phyloP scores from a whole-genome alignment of 139 green algal genomes.

The Chlamydomonas sphaeroides region DNA sequence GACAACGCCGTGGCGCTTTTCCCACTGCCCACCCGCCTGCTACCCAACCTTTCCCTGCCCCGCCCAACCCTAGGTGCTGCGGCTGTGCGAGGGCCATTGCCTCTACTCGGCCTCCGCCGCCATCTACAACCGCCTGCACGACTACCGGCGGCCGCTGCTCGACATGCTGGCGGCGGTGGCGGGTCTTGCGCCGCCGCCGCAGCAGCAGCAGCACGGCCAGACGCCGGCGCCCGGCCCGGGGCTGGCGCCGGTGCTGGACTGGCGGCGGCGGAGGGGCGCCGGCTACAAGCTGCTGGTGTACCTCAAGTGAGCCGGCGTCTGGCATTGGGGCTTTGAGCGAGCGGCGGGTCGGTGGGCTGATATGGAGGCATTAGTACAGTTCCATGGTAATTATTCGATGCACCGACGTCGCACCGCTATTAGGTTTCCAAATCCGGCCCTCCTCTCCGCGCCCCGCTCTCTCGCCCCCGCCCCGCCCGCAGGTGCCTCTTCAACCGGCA shows the following conservation, averaged over 20 bases:
- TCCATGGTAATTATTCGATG: no score
- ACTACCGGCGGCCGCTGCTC: conserved; percentile 81
- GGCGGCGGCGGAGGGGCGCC: neutral
- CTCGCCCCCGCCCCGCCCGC: neutral
- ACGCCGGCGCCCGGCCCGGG: neutral
- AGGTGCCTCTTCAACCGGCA: conserved; percentile 34
- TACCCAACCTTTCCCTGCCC: no score
- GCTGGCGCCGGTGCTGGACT: neutral
- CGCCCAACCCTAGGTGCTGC: conserved; percentile 61
- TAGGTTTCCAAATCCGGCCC: no score
- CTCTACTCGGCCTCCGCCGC: conserved; percentile 81
- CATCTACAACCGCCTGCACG: conserved; percentile 82
- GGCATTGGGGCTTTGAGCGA: no score
- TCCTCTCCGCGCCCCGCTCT: neutral
- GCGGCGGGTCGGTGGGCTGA: no score
- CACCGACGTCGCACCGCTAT: no score
- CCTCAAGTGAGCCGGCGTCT: conserved; percentile 53
- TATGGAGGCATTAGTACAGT: no score
- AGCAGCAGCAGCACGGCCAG: neutral
- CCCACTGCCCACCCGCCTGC: no score
- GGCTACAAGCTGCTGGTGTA: conserved; percentile 81
- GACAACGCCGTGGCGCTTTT: no score
- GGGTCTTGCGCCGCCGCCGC: neutral
- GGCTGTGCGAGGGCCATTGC: conserved; percentile 78
- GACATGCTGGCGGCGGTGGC: conserved; percentile 79